Percentiles rank a stretch among this genome's conserved stretches.
Evolutionary conservation across 441 rosid genomes (phyloP).

Genomic region (Populus hybrid): DNA sequence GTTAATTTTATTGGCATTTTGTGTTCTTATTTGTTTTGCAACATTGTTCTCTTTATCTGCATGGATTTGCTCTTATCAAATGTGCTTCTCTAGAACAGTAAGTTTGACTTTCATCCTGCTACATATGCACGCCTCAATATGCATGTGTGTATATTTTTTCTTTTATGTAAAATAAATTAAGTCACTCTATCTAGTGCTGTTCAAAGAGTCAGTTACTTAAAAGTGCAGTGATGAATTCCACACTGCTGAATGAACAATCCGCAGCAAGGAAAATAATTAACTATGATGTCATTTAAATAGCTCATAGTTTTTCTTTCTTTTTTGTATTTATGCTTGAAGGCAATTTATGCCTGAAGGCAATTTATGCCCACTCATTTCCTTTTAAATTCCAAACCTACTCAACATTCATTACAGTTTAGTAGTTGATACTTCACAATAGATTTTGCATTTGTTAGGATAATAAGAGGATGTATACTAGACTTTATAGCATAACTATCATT

Average conservation of each 20-base stretch:
- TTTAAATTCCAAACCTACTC: neutral
- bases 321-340: neutral
- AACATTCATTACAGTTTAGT: neutral
- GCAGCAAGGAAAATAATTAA: neutral
- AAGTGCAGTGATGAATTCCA: neutral
- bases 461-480: neutral
- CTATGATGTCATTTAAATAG: neutral
- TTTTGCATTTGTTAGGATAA: neutral
- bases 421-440: neutral
- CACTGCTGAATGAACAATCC: neutral
- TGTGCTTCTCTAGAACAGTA: neutral
- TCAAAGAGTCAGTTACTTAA: neutral
- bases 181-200: neutral
- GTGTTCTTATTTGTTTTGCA: neutral
- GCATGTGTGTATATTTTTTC: too few species aligned
- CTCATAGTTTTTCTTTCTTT: neutral
- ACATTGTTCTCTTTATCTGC: neutral
- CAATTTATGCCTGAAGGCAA: too few species aligned
- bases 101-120: neutral
- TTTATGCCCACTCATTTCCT: neutral
- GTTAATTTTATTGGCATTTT: neutral
- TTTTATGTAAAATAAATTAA: too few species aligned
- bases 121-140: neutral
- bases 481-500: neutral
- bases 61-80: neutral